Conservation (phyloP, 2,329 filamentous ascomycete genomes). For the Aspergillus puulaauensis region DNA sequence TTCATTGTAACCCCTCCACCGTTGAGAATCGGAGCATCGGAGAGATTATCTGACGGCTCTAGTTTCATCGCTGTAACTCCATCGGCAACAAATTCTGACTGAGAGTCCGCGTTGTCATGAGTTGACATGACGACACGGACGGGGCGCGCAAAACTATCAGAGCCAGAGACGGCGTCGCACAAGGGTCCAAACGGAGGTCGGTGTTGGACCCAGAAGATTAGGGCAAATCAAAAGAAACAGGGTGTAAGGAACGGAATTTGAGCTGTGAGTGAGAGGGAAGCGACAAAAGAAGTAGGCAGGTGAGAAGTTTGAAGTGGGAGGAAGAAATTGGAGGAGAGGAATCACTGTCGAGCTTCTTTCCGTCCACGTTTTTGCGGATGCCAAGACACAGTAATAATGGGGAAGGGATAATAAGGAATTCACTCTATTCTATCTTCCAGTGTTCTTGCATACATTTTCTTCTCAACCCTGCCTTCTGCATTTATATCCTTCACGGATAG, state of each 20-base stretch:
- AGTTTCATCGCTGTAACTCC: slow-evolving; percentile 39
- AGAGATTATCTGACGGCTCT: slow-evolving; percentile 24
- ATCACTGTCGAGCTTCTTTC: slow-evolving; percentile 14
- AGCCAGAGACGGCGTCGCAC: slow-evolving; percentile 12
- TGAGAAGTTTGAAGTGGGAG: slow-evolving; percentile 10
- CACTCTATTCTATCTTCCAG: slow-evolving; percentile 10
- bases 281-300: slow-evolving; percentile 5
- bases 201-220: neutral
- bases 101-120: slow-evolving; percentile 42
- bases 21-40: slow-evolving; percentile 25
- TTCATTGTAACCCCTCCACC: slow-evolving; percentile 23
- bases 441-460: slow-evolving; percentile 8
- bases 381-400: slow-evolving; percentile 15
- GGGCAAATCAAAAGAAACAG: neutral
- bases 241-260: neutral
- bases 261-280: neutral
- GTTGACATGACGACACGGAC: slow-evolving; percentile 44
- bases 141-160: slow-evolving; percentile 20
- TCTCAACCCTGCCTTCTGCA: neutral
- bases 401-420: slow-evolving; percentile 6
- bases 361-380: slow-evolving; percentile 20
- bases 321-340: slow-evolving; percentile 13
- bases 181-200: neutral
- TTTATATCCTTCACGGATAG: neutral
- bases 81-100: slow-evolving; percentile 34